Conservation (phyloP, 148 eudicot species). For the Pharnaceum exiguum region DNA sequence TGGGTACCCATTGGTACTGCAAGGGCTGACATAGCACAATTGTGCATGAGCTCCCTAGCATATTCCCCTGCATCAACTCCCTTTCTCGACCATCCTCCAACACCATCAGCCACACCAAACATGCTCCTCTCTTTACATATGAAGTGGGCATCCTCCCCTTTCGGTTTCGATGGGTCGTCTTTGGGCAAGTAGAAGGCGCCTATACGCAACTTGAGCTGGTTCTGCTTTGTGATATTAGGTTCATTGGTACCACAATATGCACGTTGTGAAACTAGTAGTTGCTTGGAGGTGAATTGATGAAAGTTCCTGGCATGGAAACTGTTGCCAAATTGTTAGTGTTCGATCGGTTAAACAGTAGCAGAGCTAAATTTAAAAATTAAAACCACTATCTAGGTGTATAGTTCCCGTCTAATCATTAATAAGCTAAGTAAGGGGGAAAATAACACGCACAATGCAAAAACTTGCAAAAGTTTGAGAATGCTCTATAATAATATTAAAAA, state of each 20-base stretch:
- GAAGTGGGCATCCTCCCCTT: constrained; percentile 27
- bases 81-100: constrained; percentile 12
- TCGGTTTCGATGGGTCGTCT: constrained; percentile 2
- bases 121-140: constrained; percentile 7
- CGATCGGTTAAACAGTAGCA: too few species aligned
- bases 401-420: too few species aligned
- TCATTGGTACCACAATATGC: not conserved
- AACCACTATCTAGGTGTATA: too few species aligned
- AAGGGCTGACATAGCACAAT: not conserved
- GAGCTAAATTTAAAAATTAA: too few species aligned
- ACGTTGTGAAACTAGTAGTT: too few species aligned
- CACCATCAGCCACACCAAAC: constrained; percentile 28
- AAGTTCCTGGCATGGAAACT: too few species aligned
- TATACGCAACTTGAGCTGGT: constrained; percentile 1
- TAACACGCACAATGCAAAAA: too few species aligned
- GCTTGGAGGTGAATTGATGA: too few species aligned
- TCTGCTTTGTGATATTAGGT: not conserved
- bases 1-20: not conserved
- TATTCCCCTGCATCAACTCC: constrained; percentile 26
- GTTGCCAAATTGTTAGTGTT: too few species aligned
- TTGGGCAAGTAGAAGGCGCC: constrained; percentile 25
- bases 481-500: too few species aligned
- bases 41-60: constrained; percentile 23
- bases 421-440: too few species aligned
- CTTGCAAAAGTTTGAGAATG: too few species aligned